phyloP scores from a whole-genome alignment of 768 basidiomycete genomes.

The Boletus rufocinnamomeus region DNA sequence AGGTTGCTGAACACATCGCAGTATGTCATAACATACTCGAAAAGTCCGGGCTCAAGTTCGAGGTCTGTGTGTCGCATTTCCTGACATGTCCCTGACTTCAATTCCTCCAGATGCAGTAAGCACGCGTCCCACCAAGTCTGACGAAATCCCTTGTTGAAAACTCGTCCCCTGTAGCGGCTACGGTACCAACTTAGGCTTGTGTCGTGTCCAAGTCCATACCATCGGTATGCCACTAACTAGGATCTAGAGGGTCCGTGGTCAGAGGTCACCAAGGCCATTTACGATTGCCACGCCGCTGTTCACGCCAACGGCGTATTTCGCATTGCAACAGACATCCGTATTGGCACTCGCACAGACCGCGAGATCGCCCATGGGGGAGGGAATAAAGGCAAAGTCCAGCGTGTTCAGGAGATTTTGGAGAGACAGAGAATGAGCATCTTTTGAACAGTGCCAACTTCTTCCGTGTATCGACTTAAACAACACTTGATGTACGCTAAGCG shows the following conservation, averaged over 20 bases:
- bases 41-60: slow-evolving; percentile 79
- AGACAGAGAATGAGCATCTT: slow-evolving; percentile 22
- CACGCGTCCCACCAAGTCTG: slow-evolving; percentile 2
- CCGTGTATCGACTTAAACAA: background rate
- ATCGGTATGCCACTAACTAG: slow-evolving; percentile 1
- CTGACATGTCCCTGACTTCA: background rate
- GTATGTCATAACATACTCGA: slow-evolving; percentile 83
- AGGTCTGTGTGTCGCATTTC: slow-evolving; percentile 45
- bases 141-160: slow-evolving; percentile 37
- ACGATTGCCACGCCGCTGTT: slow-evolving; percentile 87
- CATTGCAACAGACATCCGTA: slow-evolving; percentile 91
- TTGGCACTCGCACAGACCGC: slow-evolving; percentile 85
- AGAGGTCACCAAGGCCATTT: slow-evolving; percentile 81
- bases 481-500: background rate
- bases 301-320: slow-evolving; percentile 74
- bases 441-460: slow-evolving; percentile 4
- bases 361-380: slow-evolving; percentile 62
- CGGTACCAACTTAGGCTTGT: slow-evolving; percentile 82
- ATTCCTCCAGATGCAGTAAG: slow-evolving; percentile 41
- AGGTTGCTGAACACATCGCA: slow-evolving; percentile 79
- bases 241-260: slow-evolving; percentile 78
- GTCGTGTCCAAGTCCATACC: slow-evolving; percentile 11
- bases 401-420: slow-evolving; percentile 79
- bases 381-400: slow-evolving; percentile 76
- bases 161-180: slow-evolving; percentile 60